Conservation (phyloP, 768 basidiomycete species). For the Pisolithus marmoratus region DNA sequence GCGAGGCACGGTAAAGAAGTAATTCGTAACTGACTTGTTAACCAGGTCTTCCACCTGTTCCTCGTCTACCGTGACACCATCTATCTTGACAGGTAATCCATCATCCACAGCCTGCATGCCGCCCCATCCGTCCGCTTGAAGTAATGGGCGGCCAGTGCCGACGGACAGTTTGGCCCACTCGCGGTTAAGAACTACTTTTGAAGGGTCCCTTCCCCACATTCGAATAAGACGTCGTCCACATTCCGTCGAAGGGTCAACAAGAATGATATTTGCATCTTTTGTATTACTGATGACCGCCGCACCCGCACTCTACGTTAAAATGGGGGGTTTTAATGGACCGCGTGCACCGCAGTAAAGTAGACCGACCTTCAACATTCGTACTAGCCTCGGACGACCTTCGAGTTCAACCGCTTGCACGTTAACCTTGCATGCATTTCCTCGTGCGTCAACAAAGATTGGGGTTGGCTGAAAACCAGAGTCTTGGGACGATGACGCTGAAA, state of each 20-base stretch:
- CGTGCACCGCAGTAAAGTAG: not conserved
- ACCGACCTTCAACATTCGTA: constrained; percentile 44
- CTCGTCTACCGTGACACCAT: constrained; percentile 28
- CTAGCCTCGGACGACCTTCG: constrained; percentile 42
- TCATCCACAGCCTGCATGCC: constrained; percentile 31
- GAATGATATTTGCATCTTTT: constrained; percentile 48
- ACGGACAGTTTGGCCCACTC: constrained; percentile 48
- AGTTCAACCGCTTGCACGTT: constrained; percentile 57
- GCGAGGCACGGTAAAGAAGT: constrained; percentile 4
- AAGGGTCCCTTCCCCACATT: constrained; percentile 47
- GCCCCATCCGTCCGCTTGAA: constrained; percentile 49
- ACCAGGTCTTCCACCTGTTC: constrained; percentile 34
- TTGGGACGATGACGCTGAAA: constrained; percentile 12
- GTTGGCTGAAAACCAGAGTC: constrained; percentile 8
- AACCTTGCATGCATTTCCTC: constrained; percentile 40
- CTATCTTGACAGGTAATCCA: constrained; percentile 28
- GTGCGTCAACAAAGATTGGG: constrained; percentile 33
- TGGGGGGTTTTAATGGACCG: constrained; percentile 2
- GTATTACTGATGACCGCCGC: constrained; percentile 48
- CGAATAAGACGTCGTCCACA: constrained; percentile 53
- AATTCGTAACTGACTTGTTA: constrained; percentile 38
- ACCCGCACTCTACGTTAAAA: constrained; percentile 43
- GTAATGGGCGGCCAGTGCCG: constrained; percentile 37
- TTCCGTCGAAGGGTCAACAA: constrained; percentile 50
- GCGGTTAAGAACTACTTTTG: constrained; percentile 46